Percentiles rank a stretch among this genome's conserved stretches.
Evolutionary conservation across 345 rosid species (phyloP).

Genomic region (Citrus unshiu): DNA sequence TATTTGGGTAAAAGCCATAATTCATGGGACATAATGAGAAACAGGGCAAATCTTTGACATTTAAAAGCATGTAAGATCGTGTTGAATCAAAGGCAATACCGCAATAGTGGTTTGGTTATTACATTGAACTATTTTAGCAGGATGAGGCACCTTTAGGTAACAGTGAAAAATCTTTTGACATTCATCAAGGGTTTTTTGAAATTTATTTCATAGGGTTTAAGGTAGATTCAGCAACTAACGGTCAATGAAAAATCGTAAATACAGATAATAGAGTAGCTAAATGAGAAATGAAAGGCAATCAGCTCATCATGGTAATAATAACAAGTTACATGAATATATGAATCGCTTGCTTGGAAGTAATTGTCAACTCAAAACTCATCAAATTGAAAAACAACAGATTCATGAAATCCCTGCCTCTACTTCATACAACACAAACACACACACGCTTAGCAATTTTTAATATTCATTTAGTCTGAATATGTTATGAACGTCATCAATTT

Average conservation of each 20-base stretch:
- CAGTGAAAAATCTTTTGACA: not conserved
- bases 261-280: not conserved
- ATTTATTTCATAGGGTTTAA: not conserved
- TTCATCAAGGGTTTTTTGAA: not conserved
- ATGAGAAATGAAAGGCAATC: not conserved
- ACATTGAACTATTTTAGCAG: not conserved
- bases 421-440: not conserved
- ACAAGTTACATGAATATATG: not conserved
- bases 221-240: not conserved
- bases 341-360: not conserved
- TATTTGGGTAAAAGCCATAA: conserved; percentile 6
- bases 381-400: not conserved
- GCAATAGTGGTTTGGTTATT: not conserved
- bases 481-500: not conserved
- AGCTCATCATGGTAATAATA: not conserved
- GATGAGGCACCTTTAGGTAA: not conserved
- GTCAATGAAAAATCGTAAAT: not conserved
- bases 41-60: conserved; percentile 7
- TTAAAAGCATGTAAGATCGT: not conserved
- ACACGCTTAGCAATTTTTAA: no score
- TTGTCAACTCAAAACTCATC: not conserved
- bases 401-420: not conserved
- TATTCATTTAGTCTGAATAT: not conserved
- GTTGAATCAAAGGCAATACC: not conserved
- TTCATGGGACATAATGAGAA: conserved; percentile 7